These are phyloP conservation scores for Staphylotrichum tortipilum DNA, from an alignment of 495 filamentous ascomycete genomes.

Conservation along the genomic window DNA sequence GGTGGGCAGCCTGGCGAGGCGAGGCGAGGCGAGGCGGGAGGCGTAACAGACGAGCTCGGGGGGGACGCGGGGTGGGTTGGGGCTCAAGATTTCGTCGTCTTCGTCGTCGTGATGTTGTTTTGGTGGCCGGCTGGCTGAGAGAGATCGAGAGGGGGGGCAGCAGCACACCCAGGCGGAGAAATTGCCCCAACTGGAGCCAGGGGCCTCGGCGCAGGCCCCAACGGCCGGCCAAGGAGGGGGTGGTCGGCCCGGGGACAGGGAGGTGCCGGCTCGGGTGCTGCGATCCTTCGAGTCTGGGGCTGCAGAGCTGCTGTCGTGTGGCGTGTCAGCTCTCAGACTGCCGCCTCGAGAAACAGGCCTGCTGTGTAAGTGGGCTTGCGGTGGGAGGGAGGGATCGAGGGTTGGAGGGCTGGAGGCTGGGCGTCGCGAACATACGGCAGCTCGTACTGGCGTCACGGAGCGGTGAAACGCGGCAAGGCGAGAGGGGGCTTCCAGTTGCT, in stretches of 20 bases:
- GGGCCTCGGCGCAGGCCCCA: neutral
- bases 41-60: neutral
- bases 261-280: neutral
- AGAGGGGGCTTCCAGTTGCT: too few species aligned
- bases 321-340: too few species aligned
- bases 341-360: too few species aligned
- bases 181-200: neutral
- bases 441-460: too few species aligned
- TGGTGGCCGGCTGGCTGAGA: too few species aligned
- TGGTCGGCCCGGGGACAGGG: neutral
- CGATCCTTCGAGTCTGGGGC: neutral
- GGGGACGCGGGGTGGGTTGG: too few species aligned
- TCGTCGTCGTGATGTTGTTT: too few species aligned
- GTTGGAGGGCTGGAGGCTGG: too few species aligned
- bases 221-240: neutral
- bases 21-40: neutral
- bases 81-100: neutral
- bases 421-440: too few species aligned
- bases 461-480: neutral
- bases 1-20: neutral
- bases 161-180: too few species aligned
- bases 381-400: too few species aligned
- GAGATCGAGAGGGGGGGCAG: neutral
- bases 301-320: constrained; percentile 1
- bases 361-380: neutral